Conservation (phyloP, 1,284 basidiomycete genomes). For the Trichosporon sp. region DNA sequence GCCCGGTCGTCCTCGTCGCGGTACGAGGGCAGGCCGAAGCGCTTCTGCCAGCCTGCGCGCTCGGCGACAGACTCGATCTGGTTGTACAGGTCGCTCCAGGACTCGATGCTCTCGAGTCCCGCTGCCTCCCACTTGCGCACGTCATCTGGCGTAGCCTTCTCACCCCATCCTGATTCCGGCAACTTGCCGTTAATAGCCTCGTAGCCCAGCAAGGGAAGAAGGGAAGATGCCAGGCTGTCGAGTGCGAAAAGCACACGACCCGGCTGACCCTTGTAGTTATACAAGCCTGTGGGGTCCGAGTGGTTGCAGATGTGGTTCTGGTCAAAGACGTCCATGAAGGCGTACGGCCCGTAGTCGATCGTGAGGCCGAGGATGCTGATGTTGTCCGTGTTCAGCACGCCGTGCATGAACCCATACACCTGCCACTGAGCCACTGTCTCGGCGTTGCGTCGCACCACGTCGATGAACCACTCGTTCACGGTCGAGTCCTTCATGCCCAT, state of each 20-base stretch:
- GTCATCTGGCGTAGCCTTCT: slow-evolving; percentile 57
- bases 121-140: slow-evolving; percentile 60
- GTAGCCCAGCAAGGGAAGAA: slow-evolving; percentile 75
- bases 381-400: slow-evolving; percentile 94
- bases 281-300: slow-evolving; percentile 76
- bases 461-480: slow-evolving; percentile 68
- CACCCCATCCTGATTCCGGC: slow-evolving; percentile 60
- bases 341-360: slow-evolving; percentile 90
- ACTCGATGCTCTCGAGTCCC: slow-evolving; percentile 53
- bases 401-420: slow-evolving; percentile 74
- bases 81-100: slow-evolving; percentile 55
- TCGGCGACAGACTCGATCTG: slow-evolving; percentile 59
- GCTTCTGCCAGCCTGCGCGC: slow-evolving; percentile 62
- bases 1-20: slow-evolving; percentile 57
- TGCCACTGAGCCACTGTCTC: slow-evolving; percentile 92
- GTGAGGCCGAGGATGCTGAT: slow-evolving; percentile 81
- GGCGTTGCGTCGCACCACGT: slow-evolving; percentile 75
- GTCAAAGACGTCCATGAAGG: slow-evolving; percentile 91
- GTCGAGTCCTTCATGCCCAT: slow-evolving; percentile 53
- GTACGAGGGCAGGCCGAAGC: slow-evolving; percentile 62
- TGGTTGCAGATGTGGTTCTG: slow-evolving; percentile 87
- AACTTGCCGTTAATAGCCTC: slow-evolving; percentile 56
- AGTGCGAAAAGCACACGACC: slow-evolving; percentile 62
- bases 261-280: slow-evolving; percentile 62
- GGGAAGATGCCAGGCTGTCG: slow-evolving; percentile 63